These are phyloP conservation scores for Artemisia tridentata DNA, from an alignment of 129 eudicot genomes.

Conservation along the genomic window DNA sequence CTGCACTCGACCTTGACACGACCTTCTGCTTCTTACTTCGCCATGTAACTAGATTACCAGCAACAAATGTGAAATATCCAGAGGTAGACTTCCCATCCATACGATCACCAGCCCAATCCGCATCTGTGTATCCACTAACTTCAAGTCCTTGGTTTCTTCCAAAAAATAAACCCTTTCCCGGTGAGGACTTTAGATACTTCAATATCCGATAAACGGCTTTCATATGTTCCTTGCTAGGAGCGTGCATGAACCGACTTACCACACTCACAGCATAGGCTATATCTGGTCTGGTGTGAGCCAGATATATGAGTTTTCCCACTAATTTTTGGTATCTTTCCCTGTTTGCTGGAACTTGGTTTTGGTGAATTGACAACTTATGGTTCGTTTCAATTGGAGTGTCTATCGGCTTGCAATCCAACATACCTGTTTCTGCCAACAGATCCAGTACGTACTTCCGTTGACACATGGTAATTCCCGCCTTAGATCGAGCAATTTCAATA, in stretches of 20 bases:
- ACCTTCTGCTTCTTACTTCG: background rate
- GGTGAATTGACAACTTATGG: background rate
- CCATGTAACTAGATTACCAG: background rate
- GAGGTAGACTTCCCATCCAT: background rate
- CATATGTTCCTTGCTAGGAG: background rate
- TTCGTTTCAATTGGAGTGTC: background rate
- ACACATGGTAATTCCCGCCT: background rate
- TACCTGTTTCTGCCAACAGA: background rate
- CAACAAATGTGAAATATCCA: background rate
- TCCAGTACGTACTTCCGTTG: background rate
- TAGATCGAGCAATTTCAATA: background rate
- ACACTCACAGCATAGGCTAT: background rate
- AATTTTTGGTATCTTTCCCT: constrained; percentile 1
- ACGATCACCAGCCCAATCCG: background rate
- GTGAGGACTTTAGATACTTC: background rate
- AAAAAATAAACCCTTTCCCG: background rate
- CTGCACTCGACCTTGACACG: background rate
- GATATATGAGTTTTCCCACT: background rate
- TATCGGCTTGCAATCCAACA: background rate
- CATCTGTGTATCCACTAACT: background rate
- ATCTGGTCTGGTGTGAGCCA: constrained; percentile 4
- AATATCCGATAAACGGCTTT: background rate
- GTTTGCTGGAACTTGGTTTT: background rate
- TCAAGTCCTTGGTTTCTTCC: background rate
- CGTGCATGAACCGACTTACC: background rate